Evolutionary conservation across 2,329 filamentous ascomycete genomes (phyloP).

Genomic region (Alternaria arbusti): DNA sequence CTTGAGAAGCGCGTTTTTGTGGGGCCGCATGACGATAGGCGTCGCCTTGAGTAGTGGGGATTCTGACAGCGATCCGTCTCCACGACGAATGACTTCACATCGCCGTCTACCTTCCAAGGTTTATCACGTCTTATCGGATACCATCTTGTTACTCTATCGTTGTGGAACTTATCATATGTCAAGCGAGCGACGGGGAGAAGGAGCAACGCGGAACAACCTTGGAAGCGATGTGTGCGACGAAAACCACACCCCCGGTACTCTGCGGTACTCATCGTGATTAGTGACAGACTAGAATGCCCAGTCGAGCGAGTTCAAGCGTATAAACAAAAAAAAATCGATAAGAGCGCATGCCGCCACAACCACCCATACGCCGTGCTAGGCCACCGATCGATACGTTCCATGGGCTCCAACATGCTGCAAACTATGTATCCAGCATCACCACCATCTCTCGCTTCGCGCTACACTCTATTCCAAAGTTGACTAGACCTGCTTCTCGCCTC

Average conservation of each 20-base stretch:
- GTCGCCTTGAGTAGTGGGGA: not conserved
- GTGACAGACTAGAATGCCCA: not conserved
- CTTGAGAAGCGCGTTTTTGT: not conserved
- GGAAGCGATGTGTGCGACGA: not conserved
- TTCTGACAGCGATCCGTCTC: not conserved
- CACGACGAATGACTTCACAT: not conserved
- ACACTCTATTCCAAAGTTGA: not conserved
- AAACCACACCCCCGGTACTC: not conserved
- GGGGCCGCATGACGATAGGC: slow-evolving; percentile 12
- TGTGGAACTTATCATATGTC: not conserved
- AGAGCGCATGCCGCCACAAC: not conserved
- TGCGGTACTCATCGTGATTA: not conserved
- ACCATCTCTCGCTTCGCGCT: not conserved
- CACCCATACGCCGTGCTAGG: not conserved
- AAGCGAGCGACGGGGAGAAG: not conserved
- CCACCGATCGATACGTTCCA: not conserved
- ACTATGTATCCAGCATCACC: not conserved
- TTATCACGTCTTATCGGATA: not conserved
- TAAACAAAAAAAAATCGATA: slow-evolving; percentile 6
- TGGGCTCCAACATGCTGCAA: not conserved
- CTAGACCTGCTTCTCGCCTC: slow-evolving; percentile 28
- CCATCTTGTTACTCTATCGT: not conserved
- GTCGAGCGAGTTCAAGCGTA: slow-evolving; percentile 5
- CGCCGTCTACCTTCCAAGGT: not conserved
- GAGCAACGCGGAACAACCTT: not conserved